Percentiles rank a stretch among this genome's conserved stretches.
Evolutionary conservation across 805 yeast species (phyloP).

Genomic region (Candida ortonii): DNA sequence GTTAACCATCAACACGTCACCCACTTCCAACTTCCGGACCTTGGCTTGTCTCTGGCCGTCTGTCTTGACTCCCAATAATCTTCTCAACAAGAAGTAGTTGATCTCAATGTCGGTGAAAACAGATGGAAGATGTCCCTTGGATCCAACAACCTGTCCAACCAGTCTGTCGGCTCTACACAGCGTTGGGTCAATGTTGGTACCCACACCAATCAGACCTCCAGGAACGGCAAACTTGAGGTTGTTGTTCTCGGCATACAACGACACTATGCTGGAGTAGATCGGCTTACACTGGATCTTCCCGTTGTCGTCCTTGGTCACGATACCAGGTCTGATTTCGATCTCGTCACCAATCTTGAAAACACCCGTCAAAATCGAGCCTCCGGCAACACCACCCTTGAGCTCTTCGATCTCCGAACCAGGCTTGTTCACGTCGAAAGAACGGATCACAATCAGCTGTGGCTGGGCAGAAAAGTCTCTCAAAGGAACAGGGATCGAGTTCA

Average conservation of each 20-base stretch:
- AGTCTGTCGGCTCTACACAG: conserved; percentile 98
- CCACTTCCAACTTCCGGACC: conserved; percentile 89
- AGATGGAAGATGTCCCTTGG: conserved; percentile 92
- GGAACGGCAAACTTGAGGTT: conserved; percentile 98
- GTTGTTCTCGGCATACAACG: conserved; percentile 95
- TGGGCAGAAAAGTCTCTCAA: conserved; percentile 90
- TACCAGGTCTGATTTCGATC: conserved; percentile 98
- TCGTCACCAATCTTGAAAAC: conserved; percentile 97
- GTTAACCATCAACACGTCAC: conserved; percentile 97
- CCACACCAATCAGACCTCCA: conserved; percentile 99
- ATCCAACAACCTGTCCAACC: conserved; percentile 99
- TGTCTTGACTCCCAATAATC: conserved; percentile 96
- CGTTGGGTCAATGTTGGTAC: conserved; percentile 98
- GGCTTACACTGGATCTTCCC: conserved; percentile 93
- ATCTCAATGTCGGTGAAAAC: conserved; percentile 97
- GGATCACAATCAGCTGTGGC: conserved; percentile 93
- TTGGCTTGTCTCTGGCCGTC: conserved; percentile 96
- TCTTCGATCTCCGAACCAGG: conserved; percentile 98
- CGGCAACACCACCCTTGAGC: conserved; percentile 99
- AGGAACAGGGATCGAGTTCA: conserved; percentile 93
- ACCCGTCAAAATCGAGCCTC: conserved; percentile 97
- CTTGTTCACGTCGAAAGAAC: conserved; percentile 97
- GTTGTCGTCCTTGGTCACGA: conserved; percentile 89
- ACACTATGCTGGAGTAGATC: conserved; percentile 88
- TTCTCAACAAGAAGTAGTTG: conserved; percentile 92